Evolutionary conservation across 352 stramenopile genomes (phyloP), one percentile per base, ranked within the genome.

Genomic region (Aphanomyces cochlioides): DNA sequence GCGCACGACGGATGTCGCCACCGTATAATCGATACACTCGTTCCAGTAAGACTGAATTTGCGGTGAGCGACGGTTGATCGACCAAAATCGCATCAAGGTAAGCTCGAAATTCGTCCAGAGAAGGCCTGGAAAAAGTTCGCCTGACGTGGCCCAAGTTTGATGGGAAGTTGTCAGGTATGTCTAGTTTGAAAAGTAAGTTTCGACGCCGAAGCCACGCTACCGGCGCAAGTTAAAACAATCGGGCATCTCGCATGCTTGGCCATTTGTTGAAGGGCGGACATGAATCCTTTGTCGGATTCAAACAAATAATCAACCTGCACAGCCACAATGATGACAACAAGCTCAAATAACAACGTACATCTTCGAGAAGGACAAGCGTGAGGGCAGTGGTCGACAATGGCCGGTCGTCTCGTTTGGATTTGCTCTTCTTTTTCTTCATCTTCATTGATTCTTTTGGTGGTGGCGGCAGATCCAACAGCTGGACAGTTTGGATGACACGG

Each of bases 361-460:
- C 86, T 76, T 94, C 86, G 66, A 94, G 92, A 3, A 94, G 74
- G n/a, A 94, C 83, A 41, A 94, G 79, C 28, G 86, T 92, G 21
- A 90, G 74, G 7, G 88, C 81, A 12, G 83, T 80, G 7, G 77
- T 60, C 45, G 73, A 36, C 7, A 15, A 7, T 19, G 64, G 39
- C 5, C 28, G 12, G 40, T 63, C 63, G 10, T 69, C 63, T 38
- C 34, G 4, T 21, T 70, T 70, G 10, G 45, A 41, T n/a, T 84
- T 87, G 61, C 80, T 84, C n/a, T 69, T 41, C 21, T 75, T 79
- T 59, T 67, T 74, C 41, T 72, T 76, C 38, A 78, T 81, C 53
- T 85, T 88, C 21, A 76, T 77, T 37, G 13, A 17, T 12, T 19
- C 15, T 58, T 58, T 58, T 21, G 17, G 43, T 15, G 54, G 54